A percentile compares a stretch with the other conserved stretches of the same genome.
phyloP scores from a whole-genome alignment of 164 flowering plant species.

The Nelumbo lutea region DNA sequence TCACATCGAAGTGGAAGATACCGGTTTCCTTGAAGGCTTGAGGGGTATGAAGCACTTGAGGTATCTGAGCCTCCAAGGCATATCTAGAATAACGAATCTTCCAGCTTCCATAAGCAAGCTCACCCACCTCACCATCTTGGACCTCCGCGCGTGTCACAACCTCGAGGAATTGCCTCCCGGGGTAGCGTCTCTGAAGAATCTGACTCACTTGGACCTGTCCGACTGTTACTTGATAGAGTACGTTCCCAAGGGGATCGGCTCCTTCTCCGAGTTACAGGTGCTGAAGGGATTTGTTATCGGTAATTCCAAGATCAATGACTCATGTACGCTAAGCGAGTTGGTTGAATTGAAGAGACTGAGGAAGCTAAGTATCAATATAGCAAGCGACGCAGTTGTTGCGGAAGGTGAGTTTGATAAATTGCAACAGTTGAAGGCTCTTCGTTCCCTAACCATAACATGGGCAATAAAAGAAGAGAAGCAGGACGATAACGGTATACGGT shows the following conservation, averaged over 20 bases:
- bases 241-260: slow-evolving; percentile 32
- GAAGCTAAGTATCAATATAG: slow-evolving; percentile 27
- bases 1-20: slow-evolving; percentile 34
- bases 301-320: neutral
- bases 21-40: slow-evolving; percentile 16
- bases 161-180: slow-evolving; percentile 21
- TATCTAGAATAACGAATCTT: slow-evolving; percentile 29
- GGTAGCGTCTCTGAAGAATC: slow-evolving; percentile 18
- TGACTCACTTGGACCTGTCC: slow-evolving; percentile 46
- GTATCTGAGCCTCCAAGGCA: slow-evolving; percentile 42
- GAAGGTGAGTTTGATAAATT: slow-evolving; percentile 1
- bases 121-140: slow-evolving; percentile 22
- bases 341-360: slow-evolving; percentile 16
- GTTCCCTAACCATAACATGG: slow-evolving; percentile 28
- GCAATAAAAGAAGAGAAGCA: neutral
- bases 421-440: slow-evolving; percentile 5
- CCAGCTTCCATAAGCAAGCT: slow-evolving; percentile 24
- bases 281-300: slow-evolving; percentile 47
- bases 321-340: slow-evolving; percentile 23
- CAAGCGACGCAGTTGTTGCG: slow-evolving; percentile 1
- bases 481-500: no score
- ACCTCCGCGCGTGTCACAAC: slow-evolving; percentile 41
- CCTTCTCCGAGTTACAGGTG: slow-evolving; percentile 29
- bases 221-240: slow-evolving; percentile 31
- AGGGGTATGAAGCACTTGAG: slow-evolving; percentile 11